Base-by-base conservation (phyloP, 2,329 filamentous ascomycete genomes). In the Cladophialophora carrionii region DNA sequence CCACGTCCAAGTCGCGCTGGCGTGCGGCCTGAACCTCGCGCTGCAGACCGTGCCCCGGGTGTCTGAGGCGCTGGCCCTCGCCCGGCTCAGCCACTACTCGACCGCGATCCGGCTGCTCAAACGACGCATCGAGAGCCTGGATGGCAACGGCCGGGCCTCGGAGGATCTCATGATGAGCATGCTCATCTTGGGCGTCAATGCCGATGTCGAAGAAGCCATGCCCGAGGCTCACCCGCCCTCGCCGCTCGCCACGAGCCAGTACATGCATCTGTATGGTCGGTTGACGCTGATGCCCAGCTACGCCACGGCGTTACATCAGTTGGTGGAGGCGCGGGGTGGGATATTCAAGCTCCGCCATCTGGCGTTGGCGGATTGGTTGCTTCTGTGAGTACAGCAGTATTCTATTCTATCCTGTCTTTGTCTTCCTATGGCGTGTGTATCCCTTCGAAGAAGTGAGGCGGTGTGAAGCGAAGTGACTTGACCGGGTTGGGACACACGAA, bases 161-260 rank as follows among this genome's bases (percentile, higher is more conserved):
- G 54, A 57, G 20, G 54, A 57, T 26, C 54, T 57, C 32, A 57
- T 57, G 54, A 57, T 46, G 54, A 57, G 54, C 9, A 41, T 57
- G 34, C 32, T 57, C 32, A 57, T 57, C 34, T 20, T 57, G 10
- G 20, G 34, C 41, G 54, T 57, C 20, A 57, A 57, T 20, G 54
- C 54, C 9, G 54, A 57, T 29, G 34, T 57, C 24, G 54, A 57
- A 26, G n/a, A 34, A 24, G 22, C 54, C 9, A 46, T 12, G 22
- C 54, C 54, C 10, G 54, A 57, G 24, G 34, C n/a, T 14, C 54
- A 57, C 9, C 54, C 54, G 17, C 34, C 20, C 24, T 41, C 32
- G 9, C 54, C 54, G 34, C 34, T 57, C 12, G 54, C 54, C 9
- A 57, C 54, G 4, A 41, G 32, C 24, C 34, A 57, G 41, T 57